Conservation (phyloP, 345 rosid species). For the Populus pruinosa region DNA sequence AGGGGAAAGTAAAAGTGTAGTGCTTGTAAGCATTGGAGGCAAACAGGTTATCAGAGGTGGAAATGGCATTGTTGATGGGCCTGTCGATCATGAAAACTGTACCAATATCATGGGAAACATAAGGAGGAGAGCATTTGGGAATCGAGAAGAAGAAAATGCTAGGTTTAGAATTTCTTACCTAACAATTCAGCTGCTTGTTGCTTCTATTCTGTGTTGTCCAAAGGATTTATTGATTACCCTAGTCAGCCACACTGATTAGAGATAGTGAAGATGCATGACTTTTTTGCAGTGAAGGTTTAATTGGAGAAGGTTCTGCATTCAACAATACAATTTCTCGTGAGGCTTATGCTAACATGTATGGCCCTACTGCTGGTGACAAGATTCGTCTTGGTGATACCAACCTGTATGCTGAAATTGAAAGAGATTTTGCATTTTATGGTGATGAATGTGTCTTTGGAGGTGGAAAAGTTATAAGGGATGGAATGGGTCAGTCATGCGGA, state of each 20-base stretch:
- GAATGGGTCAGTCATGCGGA: slow-evolving; percentile 87
- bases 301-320: slow-evolving; percentile 56
- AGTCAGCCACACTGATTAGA: neutral
- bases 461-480: slow-evolving; percentile 96
- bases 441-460: slow-evolving; percentile 99
- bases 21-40: slow-evolving; percentile 85
- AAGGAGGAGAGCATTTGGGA: slow-evolving; percentile 38
- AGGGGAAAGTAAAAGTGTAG: slow-evolving; percentile 73
- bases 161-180: slow-evolving; percentile 46
- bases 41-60: slow-evolving; percentile 78
- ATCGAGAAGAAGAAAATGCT: slow-evolving; percentile 56
- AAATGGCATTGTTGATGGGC: slow-evolving; percentile 69
- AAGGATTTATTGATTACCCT: slow-evolving; percentile 7
- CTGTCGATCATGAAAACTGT: slow-evolving; percentile 38
- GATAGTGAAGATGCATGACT: slow-evolving; percentile 2
- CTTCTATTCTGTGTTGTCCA: slow-evolving; percentile 6
- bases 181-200: slow-evolving; percentile 21
- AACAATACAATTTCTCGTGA: slow-evolving; percentile 49
- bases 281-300: slow-evolving; percentile 65
- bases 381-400: slow-evolving; percentile 82
- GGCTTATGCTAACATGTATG: slow-evolving; percentile 85
- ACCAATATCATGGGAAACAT: slow-evolving; percentile 44
- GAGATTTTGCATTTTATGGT: slow-evolving; percentile 70
- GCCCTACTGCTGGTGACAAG: slow-evolving; percentile 93
- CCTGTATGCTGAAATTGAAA: slow-evolving; percentile 83